Evolutionary conservation across 306 rosid species (phyloP).

Genomic region (Quercus berberidifolia): DNA sequence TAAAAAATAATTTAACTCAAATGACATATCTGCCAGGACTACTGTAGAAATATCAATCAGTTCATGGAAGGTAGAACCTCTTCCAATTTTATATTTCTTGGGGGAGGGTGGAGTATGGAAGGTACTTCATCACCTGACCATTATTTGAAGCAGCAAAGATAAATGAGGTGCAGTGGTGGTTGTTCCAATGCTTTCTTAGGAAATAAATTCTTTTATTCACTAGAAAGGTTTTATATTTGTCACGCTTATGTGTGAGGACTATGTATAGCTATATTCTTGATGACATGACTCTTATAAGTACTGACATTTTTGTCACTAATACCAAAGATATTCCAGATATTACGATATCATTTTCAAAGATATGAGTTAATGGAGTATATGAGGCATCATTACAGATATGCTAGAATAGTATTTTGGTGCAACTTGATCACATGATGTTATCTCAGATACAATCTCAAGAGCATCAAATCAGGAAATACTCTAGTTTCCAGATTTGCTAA

Average conservation of each 20-base stretch:
- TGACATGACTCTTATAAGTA: background rate
- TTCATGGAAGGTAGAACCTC: background rate
- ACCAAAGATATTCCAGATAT: background rate
- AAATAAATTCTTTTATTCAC: constrained; percentile 9
- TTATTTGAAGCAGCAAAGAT: background rate
- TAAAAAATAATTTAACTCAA: constrained; percentile 1
- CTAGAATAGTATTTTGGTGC: constrained; percentile 12
- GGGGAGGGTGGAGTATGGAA: background rate
- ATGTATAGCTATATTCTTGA: background rate
- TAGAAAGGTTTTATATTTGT: background rate
- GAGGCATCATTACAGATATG: constrained; percentile 3
- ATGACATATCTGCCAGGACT: constrained; percentile 12
- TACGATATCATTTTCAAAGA: background rate
- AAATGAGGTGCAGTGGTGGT: background rate
- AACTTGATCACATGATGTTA: constrained; percentile 37
- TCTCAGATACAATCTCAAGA: constrained; percentile 17
- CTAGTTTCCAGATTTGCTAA: constrained; percentile 21
- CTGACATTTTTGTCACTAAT: background rate
- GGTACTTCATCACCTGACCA: constrained; percentile 5
- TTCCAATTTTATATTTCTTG: background rate
- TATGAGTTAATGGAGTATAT: constrained; percentile 10
- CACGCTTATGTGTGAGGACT: background rate
- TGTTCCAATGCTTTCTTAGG: background rate
- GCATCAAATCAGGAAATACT: constrained; percentile 14
- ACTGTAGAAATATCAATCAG: constrained; percentile 21